Evolutionary conservation across 805 yeast species (phyloP).

Genomic region (Monosporozyma yasuniensis): DNA sequence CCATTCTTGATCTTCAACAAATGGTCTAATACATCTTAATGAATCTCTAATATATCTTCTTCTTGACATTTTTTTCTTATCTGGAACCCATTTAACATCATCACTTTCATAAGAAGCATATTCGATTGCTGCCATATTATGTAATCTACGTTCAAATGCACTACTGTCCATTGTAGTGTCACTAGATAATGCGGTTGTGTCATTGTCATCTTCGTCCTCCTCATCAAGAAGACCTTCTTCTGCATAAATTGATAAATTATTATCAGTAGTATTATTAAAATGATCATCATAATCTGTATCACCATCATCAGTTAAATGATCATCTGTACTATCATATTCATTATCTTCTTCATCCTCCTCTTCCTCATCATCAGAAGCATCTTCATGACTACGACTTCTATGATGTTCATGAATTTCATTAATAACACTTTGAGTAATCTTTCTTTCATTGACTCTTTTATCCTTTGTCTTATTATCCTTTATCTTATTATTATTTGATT

Average conservation of each 20-base stretch:
- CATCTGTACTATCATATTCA: conserved; percentile 8
- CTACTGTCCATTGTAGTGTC: neutral
- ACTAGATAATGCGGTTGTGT: neutral
- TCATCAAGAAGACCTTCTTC: conserved; percentile 24
- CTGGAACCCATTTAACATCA: conserved; percentile 43
- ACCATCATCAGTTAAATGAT: conserved; percentile 10
- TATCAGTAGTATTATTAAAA: neutral
- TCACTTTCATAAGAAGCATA: conserved; percentile 3
- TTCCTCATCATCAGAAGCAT: conserved; percentile 3
- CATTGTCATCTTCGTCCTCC: conserved; percentile 11
- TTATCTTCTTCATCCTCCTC: conserved; percentile 6
- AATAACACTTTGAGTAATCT: conserved; percentile 15
- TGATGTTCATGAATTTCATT: conserved; percentile 30
- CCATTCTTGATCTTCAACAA: conserved; percentile 48
- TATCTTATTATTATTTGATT: neutral
- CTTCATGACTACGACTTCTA: conserved; percentile 6
- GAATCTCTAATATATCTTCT: conserved; percentile 43
- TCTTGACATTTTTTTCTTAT: conserved; percentile 30
- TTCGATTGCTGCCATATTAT: neutral
- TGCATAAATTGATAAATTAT: conserved; percentile 14
- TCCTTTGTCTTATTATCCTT: neutral
- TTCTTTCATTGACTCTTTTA: neutral
- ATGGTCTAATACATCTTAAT: conserved; percentile 47
- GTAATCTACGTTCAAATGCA: neutral
- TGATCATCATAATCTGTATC: conserved; percentile 7